Evolutionary conservation across 73 alveolate genomes (phyloP), one percentile per base, ranked within the genome.

Genomic region (Paramecium octaurelia): DNA sequence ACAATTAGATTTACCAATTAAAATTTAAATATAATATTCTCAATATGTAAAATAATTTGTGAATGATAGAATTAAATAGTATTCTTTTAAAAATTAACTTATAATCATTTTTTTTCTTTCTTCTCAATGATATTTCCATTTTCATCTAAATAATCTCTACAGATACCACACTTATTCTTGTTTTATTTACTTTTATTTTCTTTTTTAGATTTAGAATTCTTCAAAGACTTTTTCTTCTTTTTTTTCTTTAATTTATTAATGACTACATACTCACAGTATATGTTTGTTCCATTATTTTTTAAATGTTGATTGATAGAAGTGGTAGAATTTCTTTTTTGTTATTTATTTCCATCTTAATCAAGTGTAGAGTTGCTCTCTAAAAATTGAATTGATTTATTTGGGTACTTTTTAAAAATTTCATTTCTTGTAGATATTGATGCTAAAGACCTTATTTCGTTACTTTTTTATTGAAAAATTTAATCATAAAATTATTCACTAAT

Each of bases 131-230:
- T 64, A 64, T 64, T 64, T 5, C 84, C 84, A 24, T 64, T 34
- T 64, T 64, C 46, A 24, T 64, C 84, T 64, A 64, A 27, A 64
- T 31, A 64, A 64, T 64, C 84, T 64, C 84, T 20, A 64, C 84
- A 64, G 20, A 64, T 64, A 31, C 46, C 46, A 34, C 84, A 64
- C 31, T 64, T 64, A 23, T 27, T 31, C 46, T 64, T 54, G 0
- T 4, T 54, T 54, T 54, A 18, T 54, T 54, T 54, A 54, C 3
- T 64, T 64, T 64, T 64, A 14, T 24, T 27, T 3, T 27, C 84
- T 64, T 64, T 64, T 64, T 34, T 6, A 10, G 84, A 27, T 64
- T 64, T 64, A 31, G 46, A 31, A 18, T 23, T 23, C 24, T 60
- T 50, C 9, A 38, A 38, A 18, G 69, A 54, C 84, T 64, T 64